These are phyloP conservation scores for Aspergillus sp. DNA, from an alignment of 2,329 filamentous ascomycete species.

Conservation along the genomic window DNA sequence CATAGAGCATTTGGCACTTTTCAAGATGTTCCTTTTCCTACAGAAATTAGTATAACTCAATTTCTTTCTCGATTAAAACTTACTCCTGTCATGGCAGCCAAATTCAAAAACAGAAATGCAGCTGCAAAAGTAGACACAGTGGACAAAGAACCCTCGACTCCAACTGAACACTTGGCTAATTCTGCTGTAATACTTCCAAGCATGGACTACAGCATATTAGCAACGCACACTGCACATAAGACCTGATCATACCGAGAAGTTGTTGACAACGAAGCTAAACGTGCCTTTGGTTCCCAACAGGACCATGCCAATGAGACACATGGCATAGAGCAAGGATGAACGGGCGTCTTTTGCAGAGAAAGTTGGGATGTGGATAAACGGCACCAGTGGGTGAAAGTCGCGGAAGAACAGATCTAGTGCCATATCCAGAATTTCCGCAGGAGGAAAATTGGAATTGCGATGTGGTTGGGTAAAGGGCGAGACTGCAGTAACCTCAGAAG, in stretches of 20 bases:
- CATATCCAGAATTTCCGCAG: slow-evolving; percentile 56
- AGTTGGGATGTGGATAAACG: slow-evolving; percentile 56
- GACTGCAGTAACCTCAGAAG: slow-evolving; percentile 17
- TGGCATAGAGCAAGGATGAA: slow-evolving; percentile 51
- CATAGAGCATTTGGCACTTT: slow-evolving; percentile 54
- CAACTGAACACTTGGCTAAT: slow-evolving; percentile 45
- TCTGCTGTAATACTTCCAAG: slow-evolving; percentile 47
- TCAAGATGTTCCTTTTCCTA: slow-evolving; percentile 48
- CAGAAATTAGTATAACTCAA: background rate
- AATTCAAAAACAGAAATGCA: slow-evolving; percentile 50
- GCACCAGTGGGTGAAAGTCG: slow-evolving; percentile 55
- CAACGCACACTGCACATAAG: slow-evolving; percentile 12
- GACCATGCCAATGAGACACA: slow-evolving; percentile 57
- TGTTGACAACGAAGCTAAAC: slow-evolving; percentile 51
- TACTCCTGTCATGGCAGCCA: slow-evolving; percentile 52
- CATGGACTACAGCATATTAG: slow-evolving; percentile 22
- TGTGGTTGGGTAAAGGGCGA: slow-evolving; percentile 24
- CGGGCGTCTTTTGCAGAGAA: slow-evolving; percentile 54
- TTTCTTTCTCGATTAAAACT: background rate
- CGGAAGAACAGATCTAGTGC: slow-evolving; percentile 57
- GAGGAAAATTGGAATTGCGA: slow-evolving; percentile 44
- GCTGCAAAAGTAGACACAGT: slow-evolving; percentile 52
- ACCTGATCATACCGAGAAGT: slow-evolving; percentile 40
- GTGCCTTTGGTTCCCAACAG: slow-evolving; percentile 55
- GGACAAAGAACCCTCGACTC: slow-evolving; percentile 41